These are phyloP conservation scores for Aspergillus cristatus DNA, from an alignment of 495 filamentous ascomycete species.

Conservation along the genomic window DNA sequence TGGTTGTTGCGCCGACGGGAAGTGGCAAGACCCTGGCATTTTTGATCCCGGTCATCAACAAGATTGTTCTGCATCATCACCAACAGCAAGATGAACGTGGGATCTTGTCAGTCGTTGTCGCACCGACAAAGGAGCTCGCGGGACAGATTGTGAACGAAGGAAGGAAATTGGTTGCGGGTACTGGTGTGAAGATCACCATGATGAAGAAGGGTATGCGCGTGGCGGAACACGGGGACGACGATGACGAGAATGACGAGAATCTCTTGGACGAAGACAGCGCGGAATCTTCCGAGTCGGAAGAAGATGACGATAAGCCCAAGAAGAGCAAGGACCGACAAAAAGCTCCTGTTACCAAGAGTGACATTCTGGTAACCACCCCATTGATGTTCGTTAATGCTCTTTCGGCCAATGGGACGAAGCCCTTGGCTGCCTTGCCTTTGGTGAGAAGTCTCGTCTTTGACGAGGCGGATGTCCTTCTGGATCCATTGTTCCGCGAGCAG, in stretches of 20 bases:
- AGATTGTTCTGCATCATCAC: slow-evolving; percentile 49
- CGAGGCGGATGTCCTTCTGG: slow-evolving; percentile 90
- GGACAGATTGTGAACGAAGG: slow-evolving; percentile 90
- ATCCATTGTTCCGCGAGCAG: slow-evolving; percentile 83
- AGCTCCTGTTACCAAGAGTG: slow-evolving; percentile 50
- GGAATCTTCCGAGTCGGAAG: slow-evolving; percentile 28
- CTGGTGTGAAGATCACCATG: slow-evolving; percentile 67
- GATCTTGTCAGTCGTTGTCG: slow-evolving; percentile 61
- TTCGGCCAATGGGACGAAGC: slow-evolving; percentile 35
- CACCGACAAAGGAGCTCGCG: slow-evolving; percentile 87
- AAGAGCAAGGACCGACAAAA: slow-evolving; percentile 23
- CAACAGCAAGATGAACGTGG: slow-evolving; percentile 38
- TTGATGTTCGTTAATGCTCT: slow-evolving; percentile 67
- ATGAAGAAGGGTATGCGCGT: slow-evolving; percentile 80
- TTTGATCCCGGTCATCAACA: slow-evolving; percentile 74
- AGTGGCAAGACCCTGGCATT: slow-evolving; percentile 97
- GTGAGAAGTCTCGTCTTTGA: slow-evolving; percentile 73
- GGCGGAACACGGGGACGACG: slow-evolving; percentile 29
- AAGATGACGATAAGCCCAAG: slow-evolving; percentile 27
- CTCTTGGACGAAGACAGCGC: slow-evolving; percentile 33
- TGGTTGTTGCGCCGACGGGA: slow-evolving; percentile 87
- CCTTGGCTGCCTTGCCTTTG: slow-evolving; percentile 44
- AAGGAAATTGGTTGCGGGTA: slow-evolving; percentile 66
- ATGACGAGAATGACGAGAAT: slow-evolving; percentile 21
- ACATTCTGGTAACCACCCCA: slow-evolving; percentile 87